Evolutionary conservation across 2,329 filamentous ascomycete genomes (phyloP).

Genomic region (Stachybotrys chlorohalonatus): DNA sequence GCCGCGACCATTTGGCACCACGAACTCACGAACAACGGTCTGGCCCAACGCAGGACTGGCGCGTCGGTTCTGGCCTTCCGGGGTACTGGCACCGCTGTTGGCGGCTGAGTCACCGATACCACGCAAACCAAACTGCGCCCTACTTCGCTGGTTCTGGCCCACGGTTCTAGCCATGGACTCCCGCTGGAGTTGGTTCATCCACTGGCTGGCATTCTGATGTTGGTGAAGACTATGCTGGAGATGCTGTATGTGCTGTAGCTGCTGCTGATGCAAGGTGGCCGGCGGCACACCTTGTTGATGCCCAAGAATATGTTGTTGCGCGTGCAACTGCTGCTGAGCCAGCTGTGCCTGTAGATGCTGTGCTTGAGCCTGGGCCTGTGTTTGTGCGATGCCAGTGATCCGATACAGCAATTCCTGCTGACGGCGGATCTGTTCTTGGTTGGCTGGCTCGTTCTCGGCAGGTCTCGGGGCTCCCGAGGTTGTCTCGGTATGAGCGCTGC

Average conservation of each 20-base stretch:
- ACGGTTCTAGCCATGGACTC: conserved; percentile 33
- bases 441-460: not conserved
- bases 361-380: not conserved
- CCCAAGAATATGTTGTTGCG: conserved; percentile 15
- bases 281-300: not conserved
- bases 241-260: conserved; percentile 9
- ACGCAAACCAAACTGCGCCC: conserved; percentile 29
- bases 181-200: conserved; percentile 37
- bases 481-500: not conserved
- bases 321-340: conserved; percentile 12
- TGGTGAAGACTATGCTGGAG: conserved; percentile 14
- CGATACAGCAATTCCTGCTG: not conserved
- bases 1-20: conserved; percentile 22
- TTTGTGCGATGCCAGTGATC: not conserved
- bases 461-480: not conserved
- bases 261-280: conserved; percentile 1
- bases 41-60: conserved; percentile 21
- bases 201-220: conserved; percentile 33
- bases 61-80: conserved; percentile 11
- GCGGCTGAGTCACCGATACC: conserved; percentile 25
- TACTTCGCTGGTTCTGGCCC: conserved; percentile 32
- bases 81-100: conserved; percentile 11
- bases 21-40: conserved; percentile 21
- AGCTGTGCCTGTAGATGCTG: not conserved
- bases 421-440: not conserved